phyloP scores from a whole-genome alignment of 352 stramenopile species.

The Phytophthora sansomeana region DNA sequence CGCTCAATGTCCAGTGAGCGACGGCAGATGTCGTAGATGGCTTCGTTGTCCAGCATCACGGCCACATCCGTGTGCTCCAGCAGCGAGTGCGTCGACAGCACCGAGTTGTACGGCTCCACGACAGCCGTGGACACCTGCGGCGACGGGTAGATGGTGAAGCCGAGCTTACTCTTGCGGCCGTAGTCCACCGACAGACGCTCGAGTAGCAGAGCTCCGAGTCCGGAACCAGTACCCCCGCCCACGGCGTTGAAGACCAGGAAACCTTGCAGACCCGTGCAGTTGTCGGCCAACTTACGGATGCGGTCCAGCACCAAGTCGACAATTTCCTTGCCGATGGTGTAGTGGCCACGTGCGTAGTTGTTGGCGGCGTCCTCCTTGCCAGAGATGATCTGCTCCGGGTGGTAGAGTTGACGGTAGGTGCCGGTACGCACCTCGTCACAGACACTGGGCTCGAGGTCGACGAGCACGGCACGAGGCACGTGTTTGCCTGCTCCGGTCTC shows the following conservation, averaged over 20 bases:
- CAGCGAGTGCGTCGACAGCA: slow-evolving; percentile 10
- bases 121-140: slow-evolving; percentile 1
- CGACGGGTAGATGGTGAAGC: slow-evolving; percentile 11
- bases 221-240: slow-evolving; percentile 16
- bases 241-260: slow-evolving; percentile 73
- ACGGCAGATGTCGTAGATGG: slow-evolving; percentile 1
- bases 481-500: slow-evolving; percentile 3
- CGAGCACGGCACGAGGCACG: background rate
- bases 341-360: slow-evolving; percentile 93
- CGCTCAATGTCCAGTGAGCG: slow-evolving; percentile 74
- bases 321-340: slow-evolving; percentile 95
- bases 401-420: slow-evolving; percentile 94
- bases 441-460: background rate
- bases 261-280: slow-evolving; percentile 96
- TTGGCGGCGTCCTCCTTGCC: slow-evolving; percentile 96
- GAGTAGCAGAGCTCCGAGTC: slow-evolving; percentile 3
- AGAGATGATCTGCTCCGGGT: slow-evolving; percentile 98
- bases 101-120: slow-evolving; percentile 11
- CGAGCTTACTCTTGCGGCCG: slow-evolving; percentile 8
- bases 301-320: slow-evolving; percentile 96
- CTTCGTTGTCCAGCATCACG: slow-evolving; percentile 1
- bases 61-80: slow-evolving; percentile 9
- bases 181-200: background rate
- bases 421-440: background rate
- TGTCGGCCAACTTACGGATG: slow-evolving; percentile 96